phyloP scores from a whole-genome alignment of 139 green algal species.

The Chlamydomonas urium region DNA sequence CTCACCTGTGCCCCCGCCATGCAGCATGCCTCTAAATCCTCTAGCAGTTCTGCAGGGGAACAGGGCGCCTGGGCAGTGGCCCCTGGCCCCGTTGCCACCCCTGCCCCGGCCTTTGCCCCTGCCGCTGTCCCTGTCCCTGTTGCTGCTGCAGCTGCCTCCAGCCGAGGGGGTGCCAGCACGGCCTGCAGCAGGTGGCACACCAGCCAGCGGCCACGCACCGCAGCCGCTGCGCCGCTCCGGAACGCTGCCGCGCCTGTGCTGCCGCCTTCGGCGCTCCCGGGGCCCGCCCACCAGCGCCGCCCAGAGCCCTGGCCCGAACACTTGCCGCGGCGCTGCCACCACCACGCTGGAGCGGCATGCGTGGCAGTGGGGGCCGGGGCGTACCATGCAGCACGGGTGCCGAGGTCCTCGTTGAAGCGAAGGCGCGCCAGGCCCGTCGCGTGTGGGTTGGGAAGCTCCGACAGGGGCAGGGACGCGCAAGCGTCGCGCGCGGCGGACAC shows the following conservation, averaged over 20 bases:
- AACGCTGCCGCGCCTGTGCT: neutral
- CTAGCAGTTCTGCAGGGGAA: too few species aligned
- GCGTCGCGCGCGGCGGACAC: neutral
- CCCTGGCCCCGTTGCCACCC: too few species aligned
- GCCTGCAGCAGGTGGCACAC: neutral
- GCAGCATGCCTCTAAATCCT: too few species aligned
- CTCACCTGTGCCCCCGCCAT: too few species aligned
- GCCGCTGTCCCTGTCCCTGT: too few species aligned
- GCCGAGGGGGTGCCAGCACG: too few species aligned
- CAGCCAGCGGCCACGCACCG: neutral
- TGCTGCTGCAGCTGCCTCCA: too few species aligned
- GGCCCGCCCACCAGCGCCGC: neutral
- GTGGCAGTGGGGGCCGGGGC: conserved; percentile 26
- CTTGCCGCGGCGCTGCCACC: neutral
- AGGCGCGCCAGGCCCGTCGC: conserved; percentile 7
- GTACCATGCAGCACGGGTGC: conserved; percentile 59
- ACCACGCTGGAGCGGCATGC: neutral
- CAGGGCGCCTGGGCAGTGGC: too few species aligned
- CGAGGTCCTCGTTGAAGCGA: conserved; percentile 75
- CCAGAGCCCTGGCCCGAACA: neutral
- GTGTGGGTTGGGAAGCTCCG: neutral
- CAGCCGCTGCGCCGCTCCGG: neutral
- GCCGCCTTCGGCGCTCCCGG: neutral
- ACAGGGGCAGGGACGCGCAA: neutral
- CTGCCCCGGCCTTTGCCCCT: too few species aligned